Base-by-base conservation (phyloP, 2,329 filamentous ascomycete genomes). In the Venturia carpophila region DNA sequence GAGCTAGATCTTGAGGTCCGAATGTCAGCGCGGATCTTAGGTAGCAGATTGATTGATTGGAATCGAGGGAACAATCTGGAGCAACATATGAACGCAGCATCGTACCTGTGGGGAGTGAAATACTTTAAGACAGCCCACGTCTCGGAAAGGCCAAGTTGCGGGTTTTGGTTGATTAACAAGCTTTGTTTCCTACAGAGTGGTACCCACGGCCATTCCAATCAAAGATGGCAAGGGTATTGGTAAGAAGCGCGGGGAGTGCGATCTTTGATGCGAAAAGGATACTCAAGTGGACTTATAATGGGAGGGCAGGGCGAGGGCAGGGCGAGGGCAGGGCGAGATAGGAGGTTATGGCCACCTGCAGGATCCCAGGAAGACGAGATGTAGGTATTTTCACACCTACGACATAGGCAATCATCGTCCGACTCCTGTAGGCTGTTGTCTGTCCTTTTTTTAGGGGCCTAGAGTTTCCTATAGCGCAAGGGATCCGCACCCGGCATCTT, bases 21-120 rank as follows among this genome's bases (percentile, higher is more conserved):
- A 67, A 65, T 68, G 64, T 76, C 71, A 76, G 74, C 71, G 65
- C 65, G 69, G 24, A 72, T 74, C 69, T 72, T 73, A 37, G 19
- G 71, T 69, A 65, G 47, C 42, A 21, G 24, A 47, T 49, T 39
- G 27, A 55, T 63, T 62, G 27, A 43, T 47, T 27, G 10, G 56
- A 39, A 39, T 19, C n/a, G 27, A 34, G 34, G 19, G 41, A 30
- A 65, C 37, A 47, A 34, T 60, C 41, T 61, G 62, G 3, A 21
- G 43, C 41, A 37, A 30, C 21, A 55, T 0, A 27, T n/a, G 34
- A n/a, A 34, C 42, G 55, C 34, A n/a, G 41, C 2, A 37, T 0
- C 42, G 13, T 55, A 55, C 62, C 41, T 37, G 43, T 34, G 47
- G n/a, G 42, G 45, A 30, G 19, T 30, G 30, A 30, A 45, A 30